phyloP scores from a whole-genome alignment of 345 rosid species.

The Euclidium syriacum region DNA sequence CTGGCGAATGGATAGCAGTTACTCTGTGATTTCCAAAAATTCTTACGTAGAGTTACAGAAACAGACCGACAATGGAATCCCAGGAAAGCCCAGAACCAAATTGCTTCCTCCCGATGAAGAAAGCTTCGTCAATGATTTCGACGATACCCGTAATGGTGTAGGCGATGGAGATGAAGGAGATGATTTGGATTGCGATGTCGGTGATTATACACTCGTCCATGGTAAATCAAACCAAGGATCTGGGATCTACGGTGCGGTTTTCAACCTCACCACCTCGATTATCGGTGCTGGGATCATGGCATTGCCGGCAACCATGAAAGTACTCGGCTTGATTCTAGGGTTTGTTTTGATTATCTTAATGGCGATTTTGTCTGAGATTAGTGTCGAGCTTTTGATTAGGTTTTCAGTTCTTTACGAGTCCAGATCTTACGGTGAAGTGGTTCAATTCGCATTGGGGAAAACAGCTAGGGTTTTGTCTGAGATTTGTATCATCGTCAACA shows the following conservation, averaged over 20 bases:
- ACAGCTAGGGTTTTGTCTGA: constrained; percentile 75
- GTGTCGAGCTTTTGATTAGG: constrained; percentile 74
- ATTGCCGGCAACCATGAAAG: constrained; percentile 94
- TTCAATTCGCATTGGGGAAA: constrained; percentile 72
- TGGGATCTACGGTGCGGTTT: constrained; percentile 77
- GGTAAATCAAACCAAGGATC: constrained; percentile 41
- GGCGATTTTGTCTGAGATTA: constrained; percentile 76
- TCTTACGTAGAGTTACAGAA: constrained; percentile 56
- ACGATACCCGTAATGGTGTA: constrained; percentile 12
- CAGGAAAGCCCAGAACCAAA: constrained; percentile 34
- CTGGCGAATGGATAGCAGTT: constrained; percentile 61
- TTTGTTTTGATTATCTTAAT: constrained; percentile 62
- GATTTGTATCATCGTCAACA: constrained; percentile 86
- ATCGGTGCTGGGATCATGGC: constrained; percentile 99
- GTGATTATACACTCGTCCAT: constrained; percentile 31
- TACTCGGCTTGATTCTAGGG: constrained; percentile 75
- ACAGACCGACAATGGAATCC: constrained; percentile 31
- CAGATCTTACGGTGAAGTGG: constrained; percentile 81
- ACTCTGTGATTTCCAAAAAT: constrained; percentile 53
- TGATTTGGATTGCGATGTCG: constrained; percentile 38
- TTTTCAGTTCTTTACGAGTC: constrained; percentile 69
- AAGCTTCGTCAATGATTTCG: constrained; percentile 21
- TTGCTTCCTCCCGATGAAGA: constrained; percentile 44
- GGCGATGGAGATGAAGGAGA: constrained; percentile 26
- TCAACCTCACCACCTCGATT: constrained; percentile 79